A percentile compares a stretch with the other conserved stretches of the same genome.
Evolutionary conservation across 164 flowering plant species (phyloP).

Genomic region (Vitis rupestris): DNA sequence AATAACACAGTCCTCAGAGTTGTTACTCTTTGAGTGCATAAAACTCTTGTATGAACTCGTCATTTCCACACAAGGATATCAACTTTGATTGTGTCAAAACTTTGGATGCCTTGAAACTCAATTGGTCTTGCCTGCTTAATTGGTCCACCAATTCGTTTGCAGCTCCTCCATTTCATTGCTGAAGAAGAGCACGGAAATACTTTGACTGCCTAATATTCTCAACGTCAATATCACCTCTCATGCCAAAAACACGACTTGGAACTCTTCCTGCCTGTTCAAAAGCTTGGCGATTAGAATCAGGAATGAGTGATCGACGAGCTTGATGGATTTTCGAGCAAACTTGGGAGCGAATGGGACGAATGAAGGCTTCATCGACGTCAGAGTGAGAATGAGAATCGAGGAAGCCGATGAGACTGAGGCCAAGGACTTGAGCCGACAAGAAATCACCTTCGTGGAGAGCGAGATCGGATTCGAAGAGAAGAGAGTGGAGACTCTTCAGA

Average conservation of each 20-base stretch:
- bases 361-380: constrained; percentile 55
- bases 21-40: constrained; percentile 26
- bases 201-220: constrained; percentile 78
- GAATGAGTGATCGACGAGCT: constrained; percentile 58
- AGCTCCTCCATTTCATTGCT: constrained; percentile 28
- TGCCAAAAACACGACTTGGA: constrained; percentile 52
- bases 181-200: constrained; percentile 47
- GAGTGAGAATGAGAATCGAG: constrained; percentile 65
- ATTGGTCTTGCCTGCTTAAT: constrained; percentile 34
- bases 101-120: constrained; percentile 40
- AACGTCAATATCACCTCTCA: constrained; percentile 48
- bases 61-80: constrained; percentile 56
- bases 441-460: constrained; percentile 68
- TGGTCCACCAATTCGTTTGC: constrained; percentile 35
- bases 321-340: constrained; percentile 47
- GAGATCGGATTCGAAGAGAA: constrained; percentile 68
- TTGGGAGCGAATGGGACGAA: constrained; percentile 63
- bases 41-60: constrained; percentile 23
- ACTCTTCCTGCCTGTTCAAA: constrained; percentile 64
- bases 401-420: constrained; percentile 83
- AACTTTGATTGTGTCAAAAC: constrained; percentile 51
- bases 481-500: constrained; percentile 83
- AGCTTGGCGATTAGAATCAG: constrained; percentile 77
- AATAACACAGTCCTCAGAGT: constrained; percentile 46
- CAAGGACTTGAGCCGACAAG: constrained; percentile 61